Evolutionary conservation across 73 alveolate genomes (phyloP).

Genomic region (Paramecium bursaria): DNA sequence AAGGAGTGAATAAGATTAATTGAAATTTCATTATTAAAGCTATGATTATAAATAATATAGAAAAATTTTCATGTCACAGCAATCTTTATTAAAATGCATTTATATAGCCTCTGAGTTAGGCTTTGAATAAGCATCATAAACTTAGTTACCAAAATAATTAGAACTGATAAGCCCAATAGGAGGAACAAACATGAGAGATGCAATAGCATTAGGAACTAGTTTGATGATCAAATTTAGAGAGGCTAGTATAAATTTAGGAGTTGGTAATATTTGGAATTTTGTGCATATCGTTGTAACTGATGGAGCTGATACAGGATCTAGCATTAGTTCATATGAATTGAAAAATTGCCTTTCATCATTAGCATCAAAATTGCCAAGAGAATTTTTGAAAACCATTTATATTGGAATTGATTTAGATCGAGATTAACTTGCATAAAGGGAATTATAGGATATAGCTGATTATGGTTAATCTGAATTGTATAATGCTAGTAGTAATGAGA

Average conservation of each 20-base stretch:
- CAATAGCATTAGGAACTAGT: background rate
- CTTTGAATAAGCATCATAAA: too few species aligned
- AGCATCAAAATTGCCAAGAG: background rate
- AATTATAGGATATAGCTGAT: background rate
- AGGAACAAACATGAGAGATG: too few species aligned
- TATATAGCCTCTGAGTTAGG: too few species aligned
- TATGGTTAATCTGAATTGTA: background rate
- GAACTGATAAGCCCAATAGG: too few species aligned
- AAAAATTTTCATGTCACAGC: too few species aligned
- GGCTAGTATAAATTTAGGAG: too few species aligned
- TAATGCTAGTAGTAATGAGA: background rate
- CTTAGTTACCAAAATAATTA: too few species aligned
- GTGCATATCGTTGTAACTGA: slow-evolving; percentile 24
- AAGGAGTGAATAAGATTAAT: too few species aligned
- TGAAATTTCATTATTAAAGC: too few species aligned
- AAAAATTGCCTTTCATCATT: background rate
- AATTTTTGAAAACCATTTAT: slow-evolving; percentile 5
- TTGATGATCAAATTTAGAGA: slow-evolving; percentile 5
- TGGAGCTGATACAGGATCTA: background rate
- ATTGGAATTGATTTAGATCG: background rate
- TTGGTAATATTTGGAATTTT: too few species aligned
- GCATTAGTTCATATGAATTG: background rate
- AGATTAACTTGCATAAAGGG: background rate
- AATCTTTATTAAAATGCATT: too few species aligned
- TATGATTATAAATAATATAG: too few species aligned